Percentiles rank a stretch among this genome's conserved stretches.
phyloP scores from a whole-genome alignment of 148 eudicot species.

The Beta vulgaris region DNA sequence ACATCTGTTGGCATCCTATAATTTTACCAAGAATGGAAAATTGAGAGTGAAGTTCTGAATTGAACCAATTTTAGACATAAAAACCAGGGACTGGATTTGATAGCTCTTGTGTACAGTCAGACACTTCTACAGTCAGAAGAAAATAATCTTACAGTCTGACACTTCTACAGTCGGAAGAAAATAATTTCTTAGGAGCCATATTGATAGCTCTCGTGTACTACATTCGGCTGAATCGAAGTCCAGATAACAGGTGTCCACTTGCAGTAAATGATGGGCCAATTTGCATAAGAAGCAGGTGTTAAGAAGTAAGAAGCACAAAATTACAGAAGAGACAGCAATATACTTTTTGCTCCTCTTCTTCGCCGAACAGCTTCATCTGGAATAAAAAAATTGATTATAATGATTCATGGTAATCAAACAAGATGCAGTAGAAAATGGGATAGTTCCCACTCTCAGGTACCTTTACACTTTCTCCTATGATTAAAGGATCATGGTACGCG shows the following conservation, averaged over 20 bases:
- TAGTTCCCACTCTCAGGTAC: too few species aligned
- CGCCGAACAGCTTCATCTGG: too few species aligned
- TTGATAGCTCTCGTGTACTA: neutral
- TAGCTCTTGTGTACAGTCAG: too few species aligned
- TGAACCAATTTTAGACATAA: neutral
- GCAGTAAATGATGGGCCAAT: neutral
- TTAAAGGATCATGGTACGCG: conserved; percentile 9
- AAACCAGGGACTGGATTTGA: neutral
- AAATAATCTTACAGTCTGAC: too few species aligned
- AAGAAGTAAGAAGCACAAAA: neutral
- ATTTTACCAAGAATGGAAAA: neutral
- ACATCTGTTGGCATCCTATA: neutral
- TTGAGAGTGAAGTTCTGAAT: neutral
- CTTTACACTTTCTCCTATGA: neutral
- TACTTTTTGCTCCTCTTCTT: too few species aligned
- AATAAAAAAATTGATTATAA: too few species aligned
- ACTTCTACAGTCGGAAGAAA: too few species aligned
- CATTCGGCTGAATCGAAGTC: neutral
- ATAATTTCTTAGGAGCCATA: neutral
- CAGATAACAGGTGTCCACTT: neutral
- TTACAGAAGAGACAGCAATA: too few species aligned
- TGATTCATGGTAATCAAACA: neutral
- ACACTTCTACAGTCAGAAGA: too few species aligned
- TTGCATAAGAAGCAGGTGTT: neutral
- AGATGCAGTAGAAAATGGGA: neutral